These are phyloP conservation scores for Musa troglodytarum DNA, from an alignment of 176 grass and related monocot genomes.

Conservation along the genomic window DNA sequence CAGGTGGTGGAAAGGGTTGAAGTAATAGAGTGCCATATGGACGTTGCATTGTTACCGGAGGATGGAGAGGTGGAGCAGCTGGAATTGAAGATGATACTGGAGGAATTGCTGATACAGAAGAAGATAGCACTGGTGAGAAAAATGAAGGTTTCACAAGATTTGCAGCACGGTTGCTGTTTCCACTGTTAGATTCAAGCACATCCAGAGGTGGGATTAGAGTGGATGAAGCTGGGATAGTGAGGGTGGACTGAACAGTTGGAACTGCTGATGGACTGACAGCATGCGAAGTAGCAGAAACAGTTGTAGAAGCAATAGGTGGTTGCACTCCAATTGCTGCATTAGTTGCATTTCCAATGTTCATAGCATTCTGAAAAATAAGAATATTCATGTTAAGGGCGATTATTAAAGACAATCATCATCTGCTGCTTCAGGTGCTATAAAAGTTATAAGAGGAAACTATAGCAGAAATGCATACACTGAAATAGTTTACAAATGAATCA, in stretches of 20 bases:
- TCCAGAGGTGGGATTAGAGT: not conserved
- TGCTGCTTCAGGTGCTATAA: not conserved
- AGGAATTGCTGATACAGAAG: not conserved
- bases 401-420: not conserved
- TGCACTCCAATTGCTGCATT: slow-evolving; percentile 2
- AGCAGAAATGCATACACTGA: slow-evolving; percentile 8
- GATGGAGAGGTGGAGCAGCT: slow-evolving; percentile 4
- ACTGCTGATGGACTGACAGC: slow-evolving; percentile 3
- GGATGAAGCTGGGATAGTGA: slow-evolving; percentile 8
- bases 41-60: slow-evolving; percentile 13
- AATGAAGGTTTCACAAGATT: slow-evolving; percentile 22
- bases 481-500: slow-evolving; percentile 22
- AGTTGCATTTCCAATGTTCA: slow-evolving; percentile 16
- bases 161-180: not conserved
- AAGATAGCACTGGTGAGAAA: not conserved
- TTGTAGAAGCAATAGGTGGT: not conserved
- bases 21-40: slow-evolving; percentile 16
- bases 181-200: slow-evolving; percentile 3
- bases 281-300: not conserved
- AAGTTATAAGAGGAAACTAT: not conserved
- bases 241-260: slow-evolving; percentile 4
- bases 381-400: not conserved
- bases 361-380: slow-evolving; percentile 3
- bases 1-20: slow-evolving; percentile 12
- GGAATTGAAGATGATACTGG: slow-evolving; percentile 3